Evolutionary conservation across 305 asterid genomes (phyloP).

Genomic region (Euphrasia arctica): DNA sequence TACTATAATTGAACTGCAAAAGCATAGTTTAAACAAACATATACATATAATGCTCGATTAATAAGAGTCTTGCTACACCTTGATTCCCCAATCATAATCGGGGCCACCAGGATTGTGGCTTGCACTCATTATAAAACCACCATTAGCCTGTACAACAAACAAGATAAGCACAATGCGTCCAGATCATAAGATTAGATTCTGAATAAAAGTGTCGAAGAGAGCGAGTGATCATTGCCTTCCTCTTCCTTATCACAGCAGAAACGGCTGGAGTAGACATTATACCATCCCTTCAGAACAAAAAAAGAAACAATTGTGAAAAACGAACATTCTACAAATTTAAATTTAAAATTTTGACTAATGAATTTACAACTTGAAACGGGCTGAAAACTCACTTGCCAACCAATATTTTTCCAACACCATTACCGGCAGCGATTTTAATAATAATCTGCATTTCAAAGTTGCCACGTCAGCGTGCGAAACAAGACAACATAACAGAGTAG

Average conservation of each 20-base stretch:
- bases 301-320: too few species aligned
- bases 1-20: conserved; percentile 86
- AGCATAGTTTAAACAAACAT: conserved; percentile 22
- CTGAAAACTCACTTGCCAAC: conserved; percentile 79
- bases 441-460: conserved; percentile 62
- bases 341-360: not conserved
- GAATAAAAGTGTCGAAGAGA: conserved; percentile 25
- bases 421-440: conserved; percentile 89
- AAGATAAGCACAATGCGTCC: conserved; percentile 17
- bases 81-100: conserved; percentile 98
- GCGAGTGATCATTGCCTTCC: conserved; percentile 45
- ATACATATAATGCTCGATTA: not conserved
- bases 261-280: conserved; percentile 94
- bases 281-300: conserved; percentile 62
- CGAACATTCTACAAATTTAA: too few species aligned
- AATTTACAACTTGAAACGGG: conserved; percentile 7
- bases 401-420: conserved; percentile 84
- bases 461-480: conserved; percentile 27
- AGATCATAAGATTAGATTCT: not conserved
- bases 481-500: conserved; percentile 4
- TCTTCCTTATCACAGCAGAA: conserved; percentile 93
- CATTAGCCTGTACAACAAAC: conserved; percentile 64
- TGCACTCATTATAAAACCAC: conserved; percentile 98
- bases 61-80: conserved; percentile 46
- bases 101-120: conserved; percentile 99